A percentile compares a stretch with the other conserved stretches of the same genome.
These are phyloP conservation scores for Diplocarpon rosae DNA, from an alignment of 2,329 filamentous ascomycete genomes.

Conservation along the genomic window DNA sequence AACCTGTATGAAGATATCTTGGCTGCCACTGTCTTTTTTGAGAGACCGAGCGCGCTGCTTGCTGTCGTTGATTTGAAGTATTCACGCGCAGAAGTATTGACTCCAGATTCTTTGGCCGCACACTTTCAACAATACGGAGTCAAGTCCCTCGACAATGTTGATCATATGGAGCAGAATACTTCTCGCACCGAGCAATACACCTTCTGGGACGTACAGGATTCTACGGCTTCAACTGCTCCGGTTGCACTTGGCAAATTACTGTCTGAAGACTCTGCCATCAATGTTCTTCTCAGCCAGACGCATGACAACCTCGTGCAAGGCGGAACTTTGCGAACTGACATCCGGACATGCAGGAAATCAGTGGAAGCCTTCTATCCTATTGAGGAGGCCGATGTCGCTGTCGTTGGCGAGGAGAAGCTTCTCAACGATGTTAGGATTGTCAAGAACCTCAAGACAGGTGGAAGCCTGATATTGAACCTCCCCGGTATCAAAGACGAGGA, in stretches of 20 bases:
- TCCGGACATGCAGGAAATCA: conserved; percentile 71
- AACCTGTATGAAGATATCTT: conserved; percentile 85
- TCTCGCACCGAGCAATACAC: conserved; percentile 67
- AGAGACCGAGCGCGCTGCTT: conserved; percentile 50
- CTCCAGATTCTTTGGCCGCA: conserved; percentile 41
- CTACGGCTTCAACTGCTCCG: conserved; percentile 54
- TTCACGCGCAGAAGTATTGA: conserved; percentile 50
- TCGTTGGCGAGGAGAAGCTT: conserved; percentile 70
- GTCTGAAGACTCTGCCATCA: conserved; percentile 61
- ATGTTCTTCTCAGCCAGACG: conserved; percentile 49
- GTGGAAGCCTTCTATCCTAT: conserved; percentile 78
- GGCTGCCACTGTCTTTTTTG: conserved; percentile 70
- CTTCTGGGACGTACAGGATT: conserved; percentile 86
- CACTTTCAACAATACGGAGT: conserved; percentile 39
- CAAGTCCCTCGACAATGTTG: conserved; percentile 29
- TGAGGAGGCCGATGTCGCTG: conserved; percentile 65
- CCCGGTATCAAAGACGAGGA: conserved; percentile 79
- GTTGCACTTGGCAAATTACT: conserved; percentile 44
- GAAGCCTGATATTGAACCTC: conserved; percentile 65
- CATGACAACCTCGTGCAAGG: conserved; percentile 60
- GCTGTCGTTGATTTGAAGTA: conserved; percentile 82
- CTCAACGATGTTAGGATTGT: conserved; percentile 68
- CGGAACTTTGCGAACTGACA: conserved; percentile 72
- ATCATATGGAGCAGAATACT: conserved; percentile 35
- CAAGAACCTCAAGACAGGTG: conserved; percentile 56